Base-by-base conservation (phyloP, 495 filamentous ascomycete genomes). In the Daldinia bambusicola region DNA sequence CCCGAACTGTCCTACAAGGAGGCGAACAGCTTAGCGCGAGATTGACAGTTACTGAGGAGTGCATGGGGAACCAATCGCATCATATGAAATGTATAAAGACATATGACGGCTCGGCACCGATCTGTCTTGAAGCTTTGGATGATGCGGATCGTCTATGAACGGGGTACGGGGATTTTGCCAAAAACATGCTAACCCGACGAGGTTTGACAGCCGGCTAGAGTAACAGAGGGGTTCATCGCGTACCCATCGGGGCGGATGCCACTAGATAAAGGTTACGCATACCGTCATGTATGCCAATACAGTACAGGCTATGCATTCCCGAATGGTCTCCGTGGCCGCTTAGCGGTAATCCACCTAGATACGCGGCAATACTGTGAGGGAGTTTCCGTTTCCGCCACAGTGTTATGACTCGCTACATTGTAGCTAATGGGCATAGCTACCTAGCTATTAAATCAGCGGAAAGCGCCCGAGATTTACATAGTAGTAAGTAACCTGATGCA, bases 131-230 rank as follows among this genome's bases (percentile, higher is more conserved):
- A 68, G 70, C 48, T 52, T 57, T 63, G 61, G 41, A 51, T 65
- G 70, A 37, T 50, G 70, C 40, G 56, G 70, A 72, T 72, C 70
- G 64, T n/a, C 55, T 16, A 56, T 43, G n/a, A 60, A 72, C 59
- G 70, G 65, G 56, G 56, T 64, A 64, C 65, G 70, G 70, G 70
- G 70, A 52, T 72, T 65, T 72, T 65, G 55, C 70, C 65, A 64
- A 68, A 72, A 64, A 30, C 61, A 68, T 72, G 51, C 65, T 61
- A 72, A 65, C 58, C 41, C 50, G 55, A 69, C 60, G 55, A 72
- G 65, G 48, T 68, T 65, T 72, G 70, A 72, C 70, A 72, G 70
- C 70, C 70, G 57, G 65, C 70, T 67, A 65, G 65, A 69, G 56
- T 45, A 61, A 51, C 60, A 60, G 69, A 66, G 64, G 52, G 40